A percentile compares a stretch with the other conserved stretches of the same genome.
These are phyloP conservation scores for Annona cherimola DNA, from an alignment of 164 flowering plant genomes.

Conservation along the genomic window DNA sequence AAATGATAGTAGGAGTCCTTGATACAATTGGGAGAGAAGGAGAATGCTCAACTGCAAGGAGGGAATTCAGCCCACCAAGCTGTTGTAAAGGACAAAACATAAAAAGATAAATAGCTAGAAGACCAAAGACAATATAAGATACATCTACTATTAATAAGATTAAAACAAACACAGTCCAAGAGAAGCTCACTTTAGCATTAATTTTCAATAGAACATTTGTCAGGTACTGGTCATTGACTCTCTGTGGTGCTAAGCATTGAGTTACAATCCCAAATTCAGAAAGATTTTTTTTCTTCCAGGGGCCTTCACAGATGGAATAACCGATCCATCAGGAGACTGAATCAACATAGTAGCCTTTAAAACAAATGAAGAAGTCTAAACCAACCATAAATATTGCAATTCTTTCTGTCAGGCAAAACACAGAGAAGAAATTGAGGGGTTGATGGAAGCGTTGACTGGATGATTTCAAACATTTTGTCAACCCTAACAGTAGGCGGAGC, in stretches of 20 bases:
- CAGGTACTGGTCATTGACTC: slow-evolving; percentile 35
- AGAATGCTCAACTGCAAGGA: slow-evolving; percentile 47
- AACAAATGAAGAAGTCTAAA: not conserved
- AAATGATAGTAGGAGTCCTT: slow-evolving; percentile 59
- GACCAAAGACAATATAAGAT: not conserved
- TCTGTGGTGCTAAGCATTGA: slow-evolving; percentile 80
- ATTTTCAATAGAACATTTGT: slow-evolving; percentile 61
- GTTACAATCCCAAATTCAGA: slow-evolving; percentile 79
- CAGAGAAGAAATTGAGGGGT: slow-evolving; percentile 57
- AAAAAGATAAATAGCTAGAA: not conserved
- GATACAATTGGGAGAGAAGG: slow-evolving; percentile 55
- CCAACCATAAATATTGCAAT: slow-evolving; percentile 61
- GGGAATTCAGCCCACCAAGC: slow-evolving; percentile 87
- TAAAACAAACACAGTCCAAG: not conserved
- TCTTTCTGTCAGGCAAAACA: slow-evolving; percentile 54
- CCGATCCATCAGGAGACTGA: not conserved
- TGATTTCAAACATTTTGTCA: slow-evolving; percentile 53
- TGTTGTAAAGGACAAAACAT: slow-evolving; percentile 17
- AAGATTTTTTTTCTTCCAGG: slow-evolving; percentile 29
- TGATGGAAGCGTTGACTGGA: slow-evolving; percentile 45
- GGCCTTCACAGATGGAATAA: slow-evolving; percentile 15
- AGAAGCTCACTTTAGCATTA: slow-evolving; percentile 39
- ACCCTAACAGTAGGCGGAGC: slow-evolving; percentile 48
- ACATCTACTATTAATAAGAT: not conserved
- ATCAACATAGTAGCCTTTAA: not conserved